phyloP scores from a whole-genome alignment of 2,329 filamentous ascomycete species.

The Colletotrichum coccodes region DNA sequence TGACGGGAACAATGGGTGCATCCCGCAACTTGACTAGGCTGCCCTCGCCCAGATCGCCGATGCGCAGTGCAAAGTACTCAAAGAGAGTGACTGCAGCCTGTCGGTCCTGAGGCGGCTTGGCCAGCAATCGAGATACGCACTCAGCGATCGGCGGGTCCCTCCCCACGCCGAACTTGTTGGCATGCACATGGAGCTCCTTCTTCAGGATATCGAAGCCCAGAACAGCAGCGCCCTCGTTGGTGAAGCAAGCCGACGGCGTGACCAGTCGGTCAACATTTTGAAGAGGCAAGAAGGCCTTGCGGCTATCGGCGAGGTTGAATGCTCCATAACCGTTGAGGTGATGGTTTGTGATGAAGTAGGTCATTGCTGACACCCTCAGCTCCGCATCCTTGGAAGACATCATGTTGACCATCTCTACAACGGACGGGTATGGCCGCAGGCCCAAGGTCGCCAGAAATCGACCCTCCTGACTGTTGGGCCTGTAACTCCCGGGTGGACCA shows the following conservation, averaged over 20 bases:
- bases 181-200: slow-evolving; percentile 81
- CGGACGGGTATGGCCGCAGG: slow-evolving; percentile 76
- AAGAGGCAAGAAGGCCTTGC: slow-evolving; percentile 76
- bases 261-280: slow-evolving; percentile 75
- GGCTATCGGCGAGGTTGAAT: slow-evolving; percentile 67
- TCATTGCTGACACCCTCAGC: slow-evolving; percentile 76
- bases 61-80: slow-evolving; percentile 82
- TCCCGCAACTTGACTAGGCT: slow-evolving; percentile 69
- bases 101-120: slow-evolving; percentile 75
- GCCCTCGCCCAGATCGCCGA: slow-evolving; percentile 76
- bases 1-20: slow-evolving; percentile 78
- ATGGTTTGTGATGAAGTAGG: slow-evolving; percentile 85
- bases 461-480: slow-evolving; percentile 74
- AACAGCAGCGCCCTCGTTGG: slow-evolving; percentile 78
- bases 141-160: slow-evolving; percentile 81
- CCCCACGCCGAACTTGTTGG: slow-evolving; percentile 80
- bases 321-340: slow-evolving; percentile 79
- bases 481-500: slow-evolving; percentile 70
- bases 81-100: slow-evolving; percentile 79
- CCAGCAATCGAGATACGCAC: slow-evolving; percentile 79
- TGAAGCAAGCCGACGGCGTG: slow-evolving; percentile 81
- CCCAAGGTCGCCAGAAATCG: slow-evolving; percentile 80
- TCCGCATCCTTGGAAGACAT: slow-evolving; percentile 71
- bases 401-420: slow-evolving; percentile 79
- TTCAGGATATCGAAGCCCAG: slow-evolving; percentile 85